Conservation (phyloP, 2,329 filamentous ascomycete genomes). For the Penicillium sp. region DNA sequence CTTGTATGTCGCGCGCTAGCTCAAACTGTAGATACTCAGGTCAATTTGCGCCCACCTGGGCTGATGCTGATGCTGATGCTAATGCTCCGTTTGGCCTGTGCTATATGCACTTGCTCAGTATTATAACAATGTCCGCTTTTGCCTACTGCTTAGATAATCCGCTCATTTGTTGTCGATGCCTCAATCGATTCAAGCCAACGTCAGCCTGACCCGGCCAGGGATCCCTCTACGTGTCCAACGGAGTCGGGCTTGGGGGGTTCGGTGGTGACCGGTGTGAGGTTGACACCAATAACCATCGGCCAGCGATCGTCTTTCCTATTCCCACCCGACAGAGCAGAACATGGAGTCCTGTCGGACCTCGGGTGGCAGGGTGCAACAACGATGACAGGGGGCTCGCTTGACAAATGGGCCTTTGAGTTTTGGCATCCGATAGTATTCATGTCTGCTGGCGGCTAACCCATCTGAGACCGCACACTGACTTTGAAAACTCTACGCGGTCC, state of each 20-base stretch:
- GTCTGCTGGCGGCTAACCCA: background rate
- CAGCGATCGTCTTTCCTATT: background rate
- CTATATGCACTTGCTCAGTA: too few relatives aligned
- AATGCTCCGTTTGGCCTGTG: too few relatives aligned
- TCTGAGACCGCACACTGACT: background rate
- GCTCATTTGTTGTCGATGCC: background rate
- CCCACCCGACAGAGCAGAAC: background rate
- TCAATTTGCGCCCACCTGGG: background rate
- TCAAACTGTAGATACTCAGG: background rate
- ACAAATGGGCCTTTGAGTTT: background rate
- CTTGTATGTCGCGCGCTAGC: background rate
- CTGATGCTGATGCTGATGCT: background rate
- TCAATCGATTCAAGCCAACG: background rate
- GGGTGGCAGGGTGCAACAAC: background rate
- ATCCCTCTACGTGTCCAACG: background rate
- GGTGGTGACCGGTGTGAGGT: background rate
- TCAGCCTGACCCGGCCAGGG: background rate
- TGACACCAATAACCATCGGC: background rate
- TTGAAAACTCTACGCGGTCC: constrained; percentile 1
- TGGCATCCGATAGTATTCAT: background rate
- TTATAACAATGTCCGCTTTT: background rate
- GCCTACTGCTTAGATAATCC: background rate
- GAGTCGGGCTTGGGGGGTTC: background rate
- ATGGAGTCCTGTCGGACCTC: background rate
- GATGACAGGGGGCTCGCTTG: background rate